A percentile compares a stretch with the other conserved stretches of the same genome.
phyloP scores from a whole-genome alignment of 1,284 basidiomycete species.

The Ganoderma sinense region DNA sequence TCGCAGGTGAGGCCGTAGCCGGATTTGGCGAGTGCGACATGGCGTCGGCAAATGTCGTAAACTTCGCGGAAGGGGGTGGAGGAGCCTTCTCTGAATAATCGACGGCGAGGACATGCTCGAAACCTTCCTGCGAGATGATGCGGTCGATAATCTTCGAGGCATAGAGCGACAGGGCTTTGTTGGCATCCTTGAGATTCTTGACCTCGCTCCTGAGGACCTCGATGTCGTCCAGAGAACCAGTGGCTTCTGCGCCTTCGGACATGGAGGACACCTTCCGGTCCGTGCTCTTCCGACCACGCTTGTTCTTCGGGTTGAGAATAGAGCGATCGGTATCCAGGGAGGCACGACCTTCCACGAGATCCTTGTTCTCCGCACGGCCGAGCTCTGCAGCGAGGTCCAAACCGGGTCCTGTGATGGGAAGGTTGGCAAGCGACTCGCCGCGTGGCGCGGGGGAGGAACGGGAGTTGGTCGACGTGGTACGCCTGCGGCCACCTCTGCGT shows the following conservation, averaged over 20 bases:
- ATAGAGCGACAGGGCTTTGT: slow-evolving; percentile 93
- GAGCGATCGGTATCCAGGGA: slow-evolving; percentile 61
- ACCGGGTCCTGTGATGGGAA: slow-evolving; percentile 86
- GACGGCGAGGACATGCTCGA: slow-evolving; percentile 90
- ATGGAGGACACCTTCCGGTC: slow-evolving; percentile 45
- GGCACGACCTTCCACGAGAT: slow-evolving; percentile 63
- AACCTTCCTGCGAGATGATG: slow-evolving; percentile 93
- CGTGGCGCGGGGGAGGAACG: slow-evolving; percentile 53
- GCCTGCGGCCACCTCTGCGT: slow-evolving; percentile 60
- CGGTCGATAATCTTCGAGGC: slow-evolving; percentile 97
- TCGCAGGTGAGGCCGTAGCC: slow-evolving; percentile 40
- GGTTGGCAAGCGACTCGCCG: slow-evolving; percentile 80
- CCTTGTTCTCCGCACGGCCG: slow-evolving; percentile 86
- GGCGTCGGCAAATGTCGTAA: slow-evolving; percentile 38
- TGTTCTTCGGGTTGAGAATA: slow-evolving; percentile 51
- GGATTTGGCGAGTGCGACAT: slow-evolving; percentile 39
- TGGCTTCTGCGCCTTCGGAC: slow-evolving; percentile 49
- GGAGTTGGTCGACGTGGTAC: slow-evolving; percentile 55
- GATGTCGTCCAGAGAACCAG: slow-evolving; percentile 58
- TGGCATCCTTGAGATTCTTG: slow-evolving; percentile 91
- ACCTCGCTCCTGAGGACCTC: slow-evolving; percentile 82
- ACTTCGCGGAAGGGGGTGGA: slow-evolving; percentile 31
- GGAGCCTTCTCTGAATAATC: slow-evolving; percentile 74
- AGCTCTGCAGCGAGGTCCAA: slow-evolving; percentile 91
- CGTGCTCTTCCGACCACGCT: slow-evolving; percentile 61